phyloP scores from a whole-genome alignment of 805 yeast genomes.

The Yamadazyma sp. region DNA sequence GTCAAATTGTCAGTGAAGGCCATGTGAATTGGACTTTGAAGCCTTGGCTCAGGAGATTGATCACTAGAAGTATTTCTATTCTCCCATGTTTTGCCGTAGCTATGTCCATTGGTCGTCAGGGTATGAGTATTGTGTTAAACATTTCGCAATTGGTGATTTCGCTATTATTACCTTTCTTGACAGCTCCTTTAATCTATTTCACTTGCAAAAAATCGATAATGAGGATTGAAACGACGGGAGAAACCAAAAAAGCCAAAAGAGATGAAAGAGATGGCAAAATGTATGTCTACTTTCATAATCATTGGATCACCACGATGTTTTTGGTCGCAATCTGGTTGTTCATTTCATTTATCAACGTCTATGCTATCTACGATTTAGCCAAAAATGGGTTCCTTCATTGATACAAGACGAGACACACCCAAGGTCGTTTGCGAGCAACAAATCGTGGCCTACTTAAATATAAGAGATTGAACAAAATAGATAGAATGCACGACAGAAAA shows the following conservation, averaged over 20 bases:
- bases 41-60: slow-evolving; percentile 79
- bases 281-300: slow-evolving; percentile 60
- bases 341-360: slow-evolving; percentile 69
- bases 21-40: slow-evolving; percentile 76
- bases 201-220: slow-evolving; percentile 70
- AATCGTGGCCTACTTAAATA: no score
- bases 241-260: slow-evolving; percentile 15
- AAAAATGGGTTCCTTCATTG: slow-evolving; percentile 28
- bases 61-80: slow-evolving; percentile 76
- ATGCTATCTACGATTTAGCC: slow-evolving; percentile 48
- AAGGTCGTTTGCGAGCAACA: no score
- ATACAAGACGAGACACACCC: no score
- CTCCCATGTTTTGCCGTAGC: slow-evolving; percentile 79
- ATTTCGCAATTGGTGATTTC: slow-evolving; percentile 86
- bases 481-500: no score
- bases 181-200: slow-evolving; percentile 83
- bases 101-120: slow-evolving; percentile 67
- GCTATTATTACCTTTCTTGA: slow-evolving; percentile 74
- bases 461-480: no score
- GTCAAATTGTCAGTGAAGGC: slow-evolving; percentile 91
- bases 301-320: slow-evolving; percentile 51
- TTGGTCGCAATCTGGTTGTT: slow-evolving; percentile 68
- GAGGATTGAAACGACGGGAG: slow-evolving; percentile 48
- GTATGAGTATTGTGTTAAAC: slow-evolving; percentile 70
- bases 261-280: slow-evolving; percentile 17